Percentiles rank a stretch among this genome's conserved stretches.
Evolutionary conservation across 176 grass and related monocot species (phyloP).

Genomic region (Microstegium vimineum): DNA sequence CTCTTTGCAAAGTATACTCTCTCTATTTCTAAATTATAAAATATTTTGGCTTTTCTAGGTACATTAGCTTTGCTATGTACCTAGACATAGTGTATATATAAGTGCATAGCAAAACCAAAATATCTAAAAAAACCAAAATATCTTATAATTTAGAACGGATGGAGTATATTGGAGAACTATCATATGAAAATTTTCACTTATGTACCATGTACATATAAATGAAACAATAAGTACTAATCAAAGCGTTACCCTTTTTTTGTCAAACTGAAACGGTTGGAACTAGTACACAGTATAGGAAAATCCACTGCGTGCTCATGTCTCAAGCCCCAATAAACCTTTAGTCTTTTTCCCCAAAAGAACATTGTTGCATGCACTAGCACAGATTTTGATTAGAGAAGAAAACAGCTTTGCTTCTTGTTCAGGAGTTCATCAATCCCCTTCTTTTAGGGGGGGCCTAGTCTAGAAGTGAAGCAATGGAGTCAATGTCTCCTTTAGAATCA

Average conservation of each 20-base stretch:
- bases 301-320: neutral
- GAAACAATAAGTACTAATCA: neutral
- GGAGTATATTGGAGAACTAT: neutral
- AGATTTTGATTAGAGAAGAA: conserved; percentile 25
- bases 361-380: conserved; percentile 14
- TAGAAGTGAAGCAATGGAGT: conserved; percentile 41
- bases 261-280: neutral
- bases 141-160: no score
- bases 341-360: neutral
- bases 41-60: no score
- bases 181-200: neutral
- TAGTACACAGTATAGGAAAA: neutral
- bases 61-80: no score
- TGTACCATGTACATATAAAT: neutral
- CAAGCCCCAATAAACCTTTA: neutral
- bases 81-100: no score
- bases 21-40: no score
- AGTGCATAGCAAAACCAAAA: no score
- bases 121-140: no score
- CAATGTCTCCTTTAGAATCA: conserved; percentile 53
- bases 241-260: neutral
- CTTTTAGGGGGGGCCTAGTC: conserved; percentile 29
- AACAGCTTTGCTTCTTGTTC: conserved; percentile 46
- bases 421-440: conserved; percentile 36
- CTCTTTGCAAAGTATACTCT: neutral